Evolutionary conservation across 202 grass and related monocot species (phyloP), one percentile per base, ranked within the genome.

Genomic region (Bolboschoenoplectus hybrid): DNA sequence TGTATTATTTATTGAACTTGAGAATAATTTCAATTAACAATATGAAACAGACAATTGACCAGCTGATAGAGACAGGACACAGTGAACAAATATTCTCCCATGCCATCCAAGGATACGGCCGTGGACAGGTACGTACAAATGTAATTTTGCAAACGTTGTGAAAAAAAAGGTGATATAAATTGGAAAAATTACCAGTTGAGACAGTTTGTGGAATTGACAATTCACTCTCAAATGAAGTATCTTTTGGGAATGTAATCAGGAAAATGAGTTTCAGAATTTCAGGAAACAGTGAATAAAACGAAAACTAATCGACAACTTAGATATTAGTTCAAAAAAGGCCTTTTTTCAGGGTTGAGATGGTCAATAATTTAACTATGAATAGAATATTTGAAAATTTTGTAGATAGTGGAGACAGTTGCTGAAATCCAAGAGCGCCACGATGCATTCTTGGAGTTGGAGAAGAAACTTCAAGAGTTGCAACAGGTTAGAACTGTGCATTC

Each of bases 371-470:
- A 20, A 73, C 14, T 38, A 57, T 41, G 13, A 16, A 80, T 60
- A 41, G 16, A 8, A 41, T 36, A 41, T 61, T 50, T 34, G 44
- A 20, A 47, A 70, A 68, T 57, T 52, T 2, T 41, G 51, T 44
- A 95, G 96, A 84, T 98, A 58, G 66, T 94, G 58, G 93, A 82
- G 16, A 88, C 87, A 2, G 86, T 95, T 20, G 86, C 93, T 79
- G 96, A 95, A 90, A 98, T 98, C 81, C 96, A 98, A 85, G 96
- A 98, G 86, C 89, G 93, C 44, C 91, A 95, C 87, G 91, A 98
- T 88, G 82, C 86, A 46, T 90, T 91, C 63, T 87, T 88, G 87
- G 93, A 98, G 85, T 93, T 98, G 50, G 93, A 98, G 71, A 95
- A 91, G 84, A 92, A 81, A 64, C 91, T 95, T 60, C 86, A 88